A percentile compares a stretch with the other conserved stretches of the same genome.
Evolutionary conservation across 2,329 filamentous ascomycete genomes (phyloP).

Genomic region (Fusarium proliferatum): DNA sequence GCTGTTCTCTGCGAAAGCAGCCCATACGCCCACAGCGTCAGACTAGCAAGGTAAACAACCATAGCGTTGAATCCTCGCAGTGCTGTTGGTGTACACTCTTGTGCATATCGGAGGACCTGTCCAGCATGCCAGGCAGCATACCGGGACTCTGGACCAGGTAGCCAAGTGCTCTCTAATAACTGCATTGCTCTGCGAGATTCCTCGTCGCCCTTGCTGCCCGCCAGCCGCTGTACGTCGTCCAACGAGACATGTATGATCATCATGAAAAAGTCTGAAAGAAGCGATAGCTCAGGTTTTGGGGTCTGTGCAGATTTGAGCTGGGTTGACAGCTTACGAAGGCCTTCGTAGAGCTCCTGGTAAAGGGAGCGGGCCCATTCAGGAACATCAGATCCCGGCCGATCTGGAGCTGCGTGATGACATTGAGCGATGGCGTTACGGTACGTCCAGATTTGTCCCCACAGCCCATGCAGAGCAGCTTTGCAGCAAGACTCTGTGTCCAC

Average conservation of each 20-base stretch:
- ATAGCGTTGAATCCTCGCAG: conserved; percentile 40
- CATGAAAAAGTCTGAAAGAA: conserved; percentile 42
- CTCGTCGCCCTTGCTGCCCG: conserved; percentile 38
- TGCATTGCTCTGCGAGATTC: conserved; percentile 31
- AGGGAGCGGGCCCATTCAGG: conserved; percentile 36
- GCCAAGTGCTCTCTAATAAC: conserved; percentile 32
- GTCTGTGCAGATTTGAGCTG: conserved; percentile 18
- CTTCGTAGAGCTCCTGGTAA: conserved; percentile 39
- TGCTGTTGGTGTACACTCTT: conserved; percentile 31
- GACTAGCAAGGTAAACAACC: conserved; percentile 39
- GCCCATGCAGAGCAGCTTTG: conserved; percentile 32
- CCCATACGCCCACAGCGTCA: conserved; percentile 40
- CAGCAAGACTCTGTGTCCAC: conserved; percentile 37
- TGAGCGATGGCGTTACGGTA: conserved; percentile 39
- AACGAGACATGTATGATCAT: conserved; percentile 42
- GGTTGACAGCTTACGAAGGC: conserved; percentile 30
- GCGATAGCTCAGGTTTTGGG: conserved; percentile 21
- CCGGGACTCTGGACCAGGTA: conserved; percentile 29
- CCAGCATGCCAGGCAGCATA: conserved; percentile 42
- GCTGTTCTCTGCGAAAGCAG: conserved; percentile 17
- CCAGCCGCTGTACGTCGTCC: conserved; percentile 35
- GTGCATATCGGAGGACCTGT: conserved; percentile 38
- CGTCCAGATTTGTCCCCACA: conserved; percentile 43
- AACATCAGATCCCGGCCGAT: conserved; percentile 9
- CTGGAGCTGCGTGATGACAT: conserved; percentile 3